Conservation (phyloP, 2,329 filamentous ascomycete species). For the Venturia oleaginea region DNA sequence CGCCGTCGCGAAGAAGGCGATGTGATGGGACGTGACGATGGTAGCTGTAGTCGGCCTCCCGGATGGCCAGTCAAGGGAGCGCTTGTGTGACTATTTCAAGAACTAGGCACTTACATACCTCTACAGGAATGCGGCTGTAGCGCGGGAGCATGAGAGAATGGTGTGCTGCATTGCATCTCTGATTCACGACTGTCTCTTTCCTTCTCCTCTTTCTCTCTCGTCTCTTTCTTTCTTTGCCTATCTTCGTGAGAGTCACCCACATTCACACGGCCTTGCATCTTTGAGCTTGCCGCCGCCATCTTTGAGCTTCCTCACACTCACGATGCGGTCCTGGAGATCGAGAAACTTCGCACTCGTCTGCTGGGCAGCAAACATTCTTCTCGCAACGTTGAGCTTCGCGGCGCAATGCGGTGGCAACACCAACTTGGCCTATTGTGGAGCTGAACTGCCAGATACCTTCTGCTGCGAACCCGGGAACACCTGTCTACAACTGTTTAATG, state of each 20-base stretch:
- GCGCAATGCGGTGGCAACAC: conserved; percentile 40
- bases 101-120: not conserved
- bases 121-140: conserved; percentile 2
- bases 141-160: not conserved
- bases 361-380: not conserved
- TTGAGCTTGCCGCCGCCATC: not conserved
- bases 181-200: not conserved
- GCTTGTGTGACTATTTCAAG: not conserved
- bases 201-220: not conserved
- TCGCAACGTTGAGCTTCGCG: not conserved
- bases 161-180: not conserved
- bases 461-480: conserved; percentile 50
- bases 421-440: conserved; percentile 43
- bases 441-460: conserved; percentile 52
- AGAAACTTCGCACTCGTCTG: not conserved
- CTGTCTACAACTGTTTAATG: conserved; percentile 51
- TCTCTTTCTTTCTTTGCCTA: not conserved
- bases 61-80: conserved; percentile 1
- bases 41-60: not conserved
- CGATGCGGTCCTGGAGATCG: conserved; percentile 5
- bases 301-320: not conserved
- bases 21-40: not conserved
- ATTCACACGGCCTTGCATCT: not conserved
- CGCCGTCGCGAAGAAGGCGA: not conserved
- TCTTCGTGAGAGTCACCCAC: not conserved